phyloP scores from a whole-genome alignment of 805 yeast species.

The Alloascoidea africana region DNA sequence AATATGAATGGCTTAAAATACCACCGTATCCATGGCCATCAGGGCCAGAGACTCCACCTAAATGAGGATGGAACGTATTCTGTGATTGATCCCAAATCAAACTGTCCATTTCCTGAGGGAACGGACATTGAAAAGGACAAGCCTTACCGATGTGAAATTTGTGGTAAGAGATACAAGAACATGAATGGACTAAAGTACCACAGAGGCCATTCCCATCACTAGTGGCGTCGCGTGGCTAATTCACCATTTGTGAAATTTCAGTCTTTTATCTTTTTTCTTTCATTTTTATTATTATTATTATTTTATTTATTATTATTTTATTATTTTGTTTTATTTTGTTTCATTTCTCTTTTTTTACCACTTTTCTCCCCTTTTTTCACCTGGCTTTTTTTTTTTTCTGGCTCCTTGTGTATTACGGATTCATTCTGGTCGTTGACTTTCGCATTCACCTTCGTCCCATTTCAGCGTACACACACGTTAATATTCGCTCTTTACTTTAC shows the following conservation, averaged over 20 bases:
- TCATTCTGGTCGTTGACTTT: too few species aligned
- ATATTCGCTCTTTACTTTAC: too few species aligned
- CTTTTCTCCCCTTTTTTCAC: too few species aligned
- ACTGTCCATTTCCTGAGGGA: conserved; percentile 84
- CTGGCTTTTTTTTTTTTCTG: too few species aligned
- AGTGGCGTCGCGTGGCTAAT: too few species aligned
- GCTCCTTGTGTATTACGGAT: too few species aligned
- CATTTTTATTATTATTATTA: too few species aligned
- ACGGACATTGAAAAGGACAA: conserved; percentile 94
- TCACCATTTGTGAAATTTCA: too few species aligned
- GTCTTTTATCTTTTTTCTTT: not conserved
- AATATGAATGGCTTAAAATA: conserved; percentile 95
- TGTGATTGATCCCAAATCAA: conserved; percentile 71
- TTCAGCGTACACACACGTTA: too few species aligned
- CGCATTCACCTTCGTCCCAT: too few species aligned
- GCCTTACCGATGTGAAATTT: conserved; percentile 95
- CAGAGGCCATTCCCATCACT: conserved; percentile 96
- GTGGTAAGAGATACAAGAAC: conserved; percentile 94
- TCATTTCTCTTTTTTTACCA: too few species aligned
- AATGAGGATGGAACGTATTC: conserved; percentile 89
- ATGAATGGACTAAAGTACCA: conserved; percentile 93
- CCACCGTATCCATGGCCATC: conserved; percentile 93
- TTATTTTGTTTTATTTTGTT: too few species aligned
- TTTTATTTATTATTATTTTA: not conserved
- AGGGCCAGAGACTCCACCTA: conserved; percentile 79